phyloP scores from a whole-genome alignment of 495 filamentous ascomycete species.

The Mytilinidion resinicola region DNA sequence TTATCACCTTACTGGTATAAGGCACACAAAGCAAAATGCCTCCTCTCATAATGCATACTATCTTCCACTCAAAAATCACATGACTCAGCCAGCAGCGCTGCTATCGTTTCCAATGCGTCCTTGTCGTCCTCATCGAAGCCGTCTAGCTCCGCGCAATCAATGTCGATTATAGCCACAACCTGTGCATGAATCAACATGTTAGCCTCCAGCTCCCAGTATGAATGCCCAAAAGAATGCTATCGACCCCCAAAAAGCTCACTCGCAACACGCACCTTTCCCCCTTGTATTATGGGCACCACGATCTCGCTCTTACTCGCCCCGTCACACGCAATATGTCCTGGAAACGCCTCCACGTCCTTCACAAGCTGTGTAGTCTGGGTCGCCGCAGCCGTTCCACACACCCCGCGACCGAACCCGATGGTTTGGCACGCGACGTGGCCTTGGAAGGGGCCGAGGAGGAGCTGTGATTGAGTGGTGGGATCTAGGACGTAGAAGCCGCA shows the following conservation, averaged over 20 bases:
- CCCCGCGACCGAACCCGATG: slow-evolving; percentile 71
- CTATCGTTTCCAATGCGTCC: slow-evolving; percentile 62
- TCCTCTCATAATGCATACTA: too few species aligned
- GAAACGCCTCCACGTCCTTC: slow-evolving; percentile 66
- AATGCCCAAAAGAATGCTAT: neutral
- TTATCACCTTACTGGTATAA: too few species aligned
- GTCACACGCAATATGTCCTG: slow-evolving; percentile 91
- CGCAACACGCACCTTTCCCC: slow-evolving; percentile 46
- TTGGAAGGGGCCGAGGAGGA: slow-evolving; percentile 83
- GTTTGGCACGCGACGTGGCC: slow-evolving; percentile 85
- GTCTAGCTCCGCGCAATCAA: slow-evolving; percentile 64
- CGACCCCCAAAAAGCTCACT: neutral
- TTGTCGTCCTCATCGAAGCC: slow-evolving; percentile 77
- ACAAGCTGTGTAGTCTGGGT: slow-evolving; percentile 63
- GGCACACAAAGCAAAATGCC: too few species aligned
- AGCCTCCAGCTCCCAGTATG: slow-evolving; percentile 19
- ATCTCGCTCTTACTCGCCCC: slow-evolving; percentile 78
- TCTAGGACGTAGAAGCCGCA: slow-evolving; percentile 84
- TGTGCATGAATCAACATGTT: slow-evolving; percentile 25
- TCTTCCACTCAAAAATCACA: slow-evolving; percentile 54
- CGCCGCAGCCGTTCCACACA: slow-evolving; percentile 73
- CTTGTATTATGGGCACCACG: slow-evolving; percentile 70
- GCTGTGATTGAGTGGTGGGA: slow-evolving; percentile 38
- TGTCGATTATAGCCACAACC: slow-evolving; percentile 83
- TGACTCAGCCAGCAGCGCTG: slow-evolving; percentile 52